phyloP scores from a whole-genome alignment of 2,329 filamentous ascomycete species.

The Cyphellophora attinorum region DNA sequence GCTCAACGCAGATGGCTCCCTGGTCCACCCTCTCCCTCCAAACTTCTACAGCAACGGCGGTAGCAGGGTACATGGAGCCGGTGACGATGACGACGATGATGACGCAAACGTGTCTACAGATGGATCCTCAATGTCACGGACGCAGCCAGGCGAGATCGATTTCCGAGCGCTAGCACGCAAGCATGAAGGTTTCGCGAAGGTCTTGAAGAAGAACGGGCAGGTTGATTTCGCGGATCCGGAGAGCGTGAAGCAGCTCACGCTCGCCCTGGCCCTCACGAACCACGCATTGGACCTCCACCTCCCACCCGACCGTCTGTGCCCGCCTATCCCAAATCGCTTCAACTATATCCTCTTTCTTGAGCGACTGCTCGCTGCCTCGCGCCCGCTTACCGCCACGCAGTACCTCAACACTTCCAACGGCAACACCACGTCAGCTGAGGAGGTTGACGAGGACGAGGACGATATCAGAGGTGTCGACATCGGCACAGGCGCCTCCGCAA shows the following conservation, averaged over 20 bases:
- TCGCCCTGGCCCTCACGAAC: constrained; percentile 63
- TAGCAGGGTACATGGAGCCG: no score
- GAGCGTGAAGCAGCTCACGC: constrained; percentile 68
- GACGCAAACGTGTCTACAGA: no score
- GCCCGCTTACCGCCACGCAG: constrained; percentile 33
- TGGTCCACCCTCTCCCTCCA: background rate
- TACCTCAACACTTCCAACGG: no score
- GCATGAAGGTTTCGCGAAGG: constrained; percentile 51
- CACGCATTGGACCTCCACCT: constrained; percentile 61
- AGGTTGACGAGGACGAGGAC: no score
- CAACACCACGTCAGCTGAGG: no score
- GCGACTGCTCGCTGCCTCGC: constrained; percentile 63
- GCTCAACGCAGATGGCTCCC: background rate
- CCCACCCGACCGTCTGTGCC: constrained; percentile 72
- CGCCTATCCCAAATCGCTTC: constrained; percentile 62
- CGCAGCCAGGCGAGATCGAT: constrained; percentile 40
- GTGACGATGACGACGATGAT: background rate
- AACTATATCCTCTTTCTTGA: constrained; percentile 91
- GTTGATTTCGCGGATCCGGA: constrained; percentile 73
- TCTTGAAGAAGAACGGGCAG: constrained; percentile 46
- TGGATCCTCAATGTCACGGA: no score
- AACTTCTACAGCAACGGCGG: background rate
- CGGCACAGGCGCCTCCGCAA: constrained; percentile 81
- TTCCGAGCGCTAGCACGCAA: constrained; percentile 52
- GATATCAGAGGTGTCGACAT: constrained; percentile 67